These are phyloP conservation scores for Gamarada debralockiae DNA, from an alignment of 495 filamentous ascomycete species.

Conservation along the genomic window DNA sequence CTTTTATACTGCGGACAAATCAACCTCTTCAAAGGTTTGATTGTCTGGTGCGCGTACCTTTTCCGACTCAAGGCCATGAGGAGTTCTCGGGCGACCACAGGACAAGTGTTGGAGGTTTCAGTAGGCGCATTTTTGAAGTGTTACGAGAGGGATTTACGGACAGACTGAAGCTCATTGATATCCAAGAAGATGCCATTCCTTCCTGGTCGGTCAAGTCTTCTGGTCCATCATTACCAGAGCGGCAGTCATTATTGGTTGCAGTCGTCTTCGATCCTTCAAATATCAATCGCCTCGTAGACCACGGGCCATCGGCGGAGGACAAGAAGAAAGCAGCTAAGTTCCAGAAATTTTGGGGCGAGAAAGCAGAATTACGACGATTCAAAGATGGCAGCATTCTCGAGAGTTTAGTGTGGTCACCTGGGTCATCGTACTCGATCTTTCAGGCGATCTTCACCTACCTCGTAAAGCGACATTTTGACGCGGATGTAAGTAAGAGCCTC, in stretches of 20 bases:
- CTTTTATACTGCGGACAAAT: constrained; percentile 74
- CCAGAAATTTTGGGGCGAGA: constrained; percentile 73
- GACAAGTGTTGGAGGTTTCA: constrained; percentile 18
- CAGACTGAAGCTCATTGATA: constrained; percentile 61
- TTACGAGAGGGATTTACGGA: constrained; percentile 70
- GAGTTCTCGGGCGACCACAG: constrained; percentile 10
- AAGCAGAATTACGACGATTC: constrained; percentile 69
- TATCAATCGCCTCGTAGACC: constrained; percentile 70
- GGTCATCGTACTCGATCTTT: constrained; percentile 58
- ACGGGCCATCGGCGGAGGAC: constrained; percentile 79
- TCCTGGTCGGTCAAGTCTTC: constrained; percentile 38
- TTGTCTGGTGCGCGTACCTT: constrained; percentile 38
- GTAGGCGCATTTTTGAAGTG: constrained; percentile 48
- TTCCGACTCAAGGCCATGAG: background rate
- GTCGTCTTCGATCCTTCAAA: constrained; percentile 69
- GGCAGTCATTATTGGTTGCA: constrained; percentile 51
- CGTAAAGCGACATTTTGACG: constrained; percentile 58
- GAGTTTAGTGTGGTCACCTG: constrained; percentile 76
- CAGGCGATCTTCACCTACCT: constrained; percentile 76
- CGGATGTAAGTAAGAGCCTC: constrained; percentile 46
- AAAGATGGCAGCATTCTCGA: constrained; percentile 70
- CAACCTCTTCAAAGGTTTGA: constrained; percentile 71
- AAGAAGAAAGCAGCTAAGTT: constrained; percentile 64
- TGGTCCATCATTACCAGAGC: constrained; percentile 20
- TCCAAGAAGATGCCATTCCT: constrained; percentile 36